Conservation (phyloP, 75 land plant species). For the Selaginella tamariscina region DNA sequence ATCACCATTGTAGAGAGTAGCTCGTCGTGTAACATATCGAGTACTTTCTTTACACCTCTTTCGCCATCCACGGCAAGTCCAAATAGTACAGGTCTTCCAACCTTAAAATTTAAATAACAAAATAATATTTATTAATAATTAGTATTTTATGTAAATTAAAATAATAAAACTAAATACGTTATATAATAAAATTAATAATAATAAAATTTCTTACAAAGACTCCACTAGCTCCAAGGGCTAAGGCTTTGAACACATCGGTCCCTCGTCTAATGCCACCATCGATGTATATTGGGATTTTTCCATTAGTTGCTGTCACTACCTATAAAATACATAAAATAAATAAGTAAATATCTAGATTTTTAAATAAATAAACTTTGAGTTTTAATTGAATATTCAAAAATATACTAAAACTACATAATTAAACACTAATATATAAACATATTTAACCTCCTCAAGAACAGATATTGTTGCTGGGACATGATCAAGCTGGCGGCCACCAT, state of each 20-base stretch:
- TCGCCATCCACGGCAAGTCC: conserved; percentile 68
- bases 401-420: background rate
- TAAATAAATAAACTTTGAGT: too few relatives aligned
- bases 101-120: conserved; percentile 24
- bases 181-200: background rate
- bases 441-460: conserved; percentile 64
- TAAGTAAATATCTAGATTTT: too few relatives aligned
- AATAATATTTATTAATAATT: background rate
- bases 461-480: conserved; percentile 51
- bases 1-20: conserved; percentile 69
- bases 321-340: too few relatives aligned
- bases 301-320: background rate
- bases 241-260: conserved; percentile 4
- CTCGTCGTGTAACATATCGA: conserved; percentile 57
- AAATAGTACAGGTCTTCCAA: conserved; percentile 72
- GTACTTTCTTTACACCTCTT: conserved; percentile 49
- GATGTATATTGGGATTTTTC: background rate
- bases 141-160: background rate
- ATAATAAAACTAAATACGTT: background rate
- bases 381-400: background rate
- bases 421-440: background rate
- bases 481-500: conserved; percentile 79
- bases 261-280: conserved; percentile 11
- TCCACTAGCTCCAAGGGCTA: conserved; percentile 3
- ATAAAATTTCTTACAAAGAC: background rate